These are phyloP conservation scores for Wickerhamiella azyma DNA, from an alignment of 805 yeast genomes.

Conservation along the genomic window DNA sequence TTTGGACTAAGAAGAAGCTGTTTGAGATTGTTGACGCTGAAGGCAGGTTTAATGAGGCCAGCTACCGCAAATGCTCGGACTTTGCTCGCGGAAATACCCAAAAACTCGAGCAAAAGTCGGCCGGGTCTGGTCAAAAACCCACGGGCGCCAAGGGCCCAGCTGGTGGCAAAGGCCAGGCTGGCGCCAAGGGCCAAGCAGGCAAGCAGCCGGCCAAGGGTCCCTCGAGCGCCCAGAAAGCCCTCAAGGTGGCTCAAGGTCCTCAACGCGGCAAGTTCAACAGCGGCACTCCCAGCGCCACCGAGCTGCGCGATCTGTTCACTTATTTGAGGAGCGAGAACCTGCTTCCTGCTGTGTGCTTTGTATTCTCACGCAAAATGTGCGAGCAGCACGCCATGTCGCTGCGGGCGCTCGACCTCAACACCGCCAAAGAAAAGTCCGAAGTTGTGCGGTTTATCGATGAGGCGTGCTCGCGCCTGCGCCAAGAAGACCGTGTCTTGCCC, in stretches of 20 bases:
- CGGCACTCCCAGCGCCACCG: conserved; percentile 64
- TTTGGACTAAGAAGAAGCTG: conserved; percentile 69
- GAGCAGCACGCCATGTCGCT: conserved; percentile 83
- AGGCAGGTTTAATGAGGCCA: conserved; percentile 51
- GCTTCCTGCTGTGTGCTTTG: conserved; percentile 88
- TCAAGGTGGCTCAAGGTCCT: conserved; percentile 22
- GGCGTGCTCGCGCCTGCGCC: conserved; percentile 73
- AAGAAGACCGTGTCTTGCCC: conserved; percentile 86
- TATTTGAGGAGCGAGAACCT: conserved; percentile 50
- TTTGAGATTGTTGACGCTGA: conserved; percentile 62
- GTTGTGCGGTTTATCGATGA: conserved; percentile 86
- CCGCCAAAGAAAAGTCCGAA: conserved; percentile 74
- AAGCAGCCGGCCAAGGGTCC: conserved; percentile 13
- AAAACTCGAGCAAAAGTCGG: not conserved
- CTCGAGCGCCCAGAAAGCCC: conserved; percentile 14
- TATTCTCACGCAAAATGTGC: conserved; percentile 84
- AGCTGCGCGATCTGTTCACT: conserved; percentile 65
- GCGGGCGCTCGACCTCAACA: conserved; percentile 62
- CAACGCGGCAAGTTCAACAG: conserved; percentile 30
- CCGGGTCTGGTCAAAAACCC: not conserved
- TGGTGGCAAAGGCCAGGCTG: conserved; percentile 16
- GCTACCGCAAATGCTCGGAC: conserved; percentile 29
- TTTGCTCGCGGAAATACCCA: conserved; percentile 14
- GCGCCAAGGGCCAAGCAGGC: conserved; percentile 24
- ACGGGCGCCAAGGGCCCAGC: conserved; percentile 23